Evolutionary conservation across 2,329 filamentous ascomycete species (phyloP).

Genomic region (Calonectria henricotiae): DNA sequence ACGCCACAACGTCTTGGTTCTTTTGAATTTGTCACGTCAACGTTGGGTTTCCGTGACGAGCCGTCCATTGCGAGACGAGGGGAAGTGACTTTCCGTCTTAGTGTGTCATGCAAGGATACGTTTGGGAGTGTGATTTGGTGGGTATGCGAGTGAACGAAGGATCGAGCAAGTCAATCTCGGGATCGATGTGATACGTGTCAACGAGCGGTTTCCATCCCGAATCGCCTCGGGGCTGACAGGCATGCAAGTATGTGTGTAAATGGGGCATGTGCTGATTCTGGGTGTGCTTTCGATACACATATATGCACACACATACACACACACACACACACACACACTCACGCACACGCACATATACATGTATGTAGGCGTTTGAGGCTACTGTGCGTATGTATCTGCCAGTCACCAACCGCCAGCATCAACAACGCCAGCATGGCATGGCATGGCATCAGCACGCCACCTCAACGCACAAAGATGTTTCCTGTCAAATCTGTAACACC

Average conservation of each 20-base stretch:
- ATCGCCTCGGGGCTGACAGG: slow-evolving; percentile 1
- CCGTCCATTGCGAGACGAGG: not conserved
- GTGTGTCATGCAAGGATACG: slow-evolving; percentile 19
- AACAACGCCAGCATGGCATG: not conserved
- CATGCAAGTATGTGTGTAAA: slow-evolving; percentile 3
- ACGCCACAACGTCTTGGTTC: not conserved
- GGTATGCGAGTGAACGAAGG: slow-evolving; percentile 10
- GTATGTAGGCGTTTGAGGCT: slow-evolving; percentile 11
- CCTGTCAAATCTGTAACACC: slow-evolving; percentile 33
- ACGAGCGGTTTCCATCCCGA: not conserved
- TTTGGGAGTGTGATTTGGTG: slow-evolving; percentile 26
- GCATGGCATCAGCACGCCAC: slow-evolving; percentile 34
- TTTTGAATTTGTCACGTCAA: not conserved
- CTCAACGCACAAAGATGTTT: slow-evolving; percentile 6
- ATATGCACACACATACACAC: not conserved
- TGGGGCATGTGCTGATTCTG: not conserved
- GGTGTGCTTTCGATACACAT: not conserved
- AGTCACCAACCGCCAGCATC: slow-evolving; percentile 16
- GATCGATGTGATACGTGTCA: slow-evolving; percentile 20
- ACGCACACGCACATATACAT: not conserved
- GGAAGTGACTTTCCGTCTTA: slow-evolving; percentile 14
- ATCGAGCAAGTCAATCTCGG: slow-evolving; percentile 20
- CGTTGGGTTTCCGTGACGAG: not conserved
- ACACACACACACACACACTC: not conserved
- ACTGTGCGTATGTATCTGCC: slow-evolving; percentile 4